These are phyloP conservation scores for Mucor lusitanicus DNA, from an alignment of 371 early-diverging fungal genomes.

Conservation along the genomic window DNA sequence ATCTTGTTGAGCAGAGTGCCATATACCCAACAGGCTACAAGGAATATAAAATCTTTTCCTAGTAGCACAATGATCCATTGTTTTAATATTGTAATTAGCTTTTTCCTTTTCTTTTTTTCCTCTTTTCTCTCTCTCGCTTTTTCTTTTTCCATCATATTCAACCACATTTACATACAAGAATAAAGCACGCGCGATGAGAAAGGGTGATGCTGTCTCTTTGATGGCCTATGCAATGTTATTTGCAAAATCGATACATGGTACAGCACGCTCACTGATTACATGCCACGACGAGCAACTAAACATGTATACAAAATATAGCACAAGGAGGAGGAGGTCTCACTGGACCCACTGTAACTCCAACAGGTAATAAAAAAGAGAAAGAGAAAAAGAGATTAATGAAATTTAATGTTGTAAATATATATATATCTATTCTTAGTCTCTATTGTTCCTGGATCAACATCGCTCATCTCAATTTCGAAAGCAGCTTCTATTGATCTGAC, in stretches of 20 bases:
- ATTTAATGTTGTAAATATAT: background rate
- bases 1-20: background rate
- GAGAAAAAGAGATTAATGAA: background rate
- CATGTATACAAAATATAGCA: background rate
- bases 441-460: conserved; percentile 7
- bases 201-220: background rate
- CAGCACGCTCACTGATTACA: too few species aligned
- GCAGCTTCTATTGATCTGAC: background rate
- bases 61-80: background rate
- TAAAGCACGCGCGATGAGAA: background rate
- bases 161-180: background rate
- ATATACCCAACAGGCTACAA: background rate
- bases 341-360: background rate
- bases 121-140: background rate
- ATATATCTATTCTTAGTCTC: background rate
- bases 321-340: background rate
- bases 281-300: too few species aligned
- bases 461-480: background rate
- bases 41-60: background rate
- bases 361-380: background rate
- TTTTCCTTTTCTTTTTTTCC: background rate
- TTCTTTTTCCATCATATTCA: background rate
- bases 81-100: background rate
- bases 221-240: background rate
- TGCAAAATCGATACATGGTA: background rate